A percentile compares a stretch with the other conserved stretches of the same genome.
Evolutionary conservation across 2,329 filamentous ascomycete species (phyloP).

Genomic region (Clathrospora elynae): DNA sequence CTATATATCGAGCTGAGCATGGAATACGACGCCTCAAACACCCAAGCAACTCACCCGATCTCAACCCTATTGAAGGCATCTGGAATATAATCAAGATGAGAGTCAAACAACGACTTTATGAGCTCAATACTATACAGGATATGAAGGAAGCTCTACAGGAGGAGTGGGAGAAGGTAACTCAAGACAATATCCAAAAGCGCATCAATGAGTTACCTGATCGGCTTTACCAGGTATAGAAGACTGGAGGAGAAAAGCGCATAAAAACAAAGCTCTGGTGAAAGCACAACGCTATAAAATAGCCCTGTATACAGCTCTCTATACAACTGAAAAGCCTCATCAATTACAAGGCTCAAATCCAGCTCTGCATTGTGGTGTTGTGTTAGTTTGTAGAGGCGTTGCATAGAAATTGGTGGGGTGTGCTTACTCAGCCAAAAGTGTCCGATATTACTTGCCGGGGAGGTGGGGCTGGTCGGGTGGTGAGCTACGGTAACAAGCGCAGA

Average conservation of each 20-base stretch:
- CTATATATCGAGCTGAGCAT: not conserved
- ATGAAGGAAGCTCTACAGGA: constrained; percentile 1
- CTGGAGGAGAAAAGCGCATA: not conserved
- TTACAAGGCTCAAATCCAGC: no score
- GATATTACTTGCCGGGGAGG: no score
- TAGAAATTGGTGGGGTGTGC: no score
- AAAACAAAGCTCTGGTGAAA: not conserved
- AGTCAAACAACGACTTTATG: not conserved
- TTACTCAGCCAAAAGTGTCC: no score
- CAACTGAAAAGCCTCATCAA: not conserved
- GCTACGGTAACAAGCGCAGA: no score
- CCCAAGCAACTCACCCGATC: constrained; percentile 7
- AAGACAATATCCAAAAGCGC: not conserved
- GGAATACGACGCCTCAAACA: not conserved
- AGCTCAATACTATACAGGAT: not conserved
- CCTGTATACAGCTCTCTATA: not conserved
- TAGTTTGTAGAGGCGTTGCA: no score
- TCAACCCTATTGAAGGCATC: constrained; percentile 12
- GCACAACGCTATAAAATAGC: constrained; percentile 1
- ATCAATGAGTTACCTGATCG: constrained; percentile 1
- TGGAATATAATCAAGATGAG: constrained; percentile 10
- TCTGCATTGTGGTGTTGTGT: no score
- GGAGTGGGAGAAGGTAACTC: constrained; percentile 1
- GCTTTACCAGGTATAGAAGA: not conserved
- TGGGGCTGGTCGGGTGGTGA: no score